Percentiles rank a stretch among this genome's conserved stretches.
phyloP scores from a whole-genome alignment of 1,284 basidiomycete genomes.

The Boletus holoroseus region DNA sequence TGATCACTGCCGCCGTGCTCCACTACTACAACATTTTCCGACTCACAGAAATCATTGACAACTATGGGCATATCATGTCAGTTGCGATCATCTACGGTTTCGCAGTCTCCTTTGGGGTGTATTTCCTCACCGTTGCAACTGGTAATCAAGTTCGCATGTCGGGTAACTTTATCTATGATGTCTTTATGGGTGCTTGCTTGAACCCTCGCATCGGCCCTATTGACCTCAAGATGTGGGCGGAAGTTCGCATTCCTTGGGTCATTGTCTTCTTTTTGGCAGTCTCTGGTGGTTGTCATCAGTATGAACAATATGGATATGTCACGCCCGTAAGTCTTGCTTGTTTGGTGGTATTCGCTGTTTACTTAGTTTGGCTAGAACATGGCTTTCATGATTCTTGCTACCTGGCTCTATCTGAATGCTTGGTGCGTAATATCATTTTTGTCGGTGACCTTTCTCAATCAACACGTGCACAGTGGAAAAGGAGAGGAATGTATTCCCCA shows the following conservation, averaged over 20 bases:
- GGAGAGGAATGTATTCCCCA: conserved; percentile 98
- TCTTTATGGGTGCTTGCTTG: conserved; percentile 93
- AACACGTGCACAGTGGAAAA: conserved; percentile 49
- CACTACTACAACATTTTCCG: conserved; percentile 85
- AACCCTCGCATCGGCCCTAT: conserved; percentile 93
- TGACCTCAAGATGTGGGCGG: conserved; percentile 99
- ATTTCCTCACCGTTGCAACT: conserved; percentile 72
- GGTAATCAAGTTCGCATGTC: conserved; percentile 87
- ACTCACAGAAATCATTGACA: conserved; percentile 92
- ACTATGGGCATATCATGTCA: conserved; percentile 95
- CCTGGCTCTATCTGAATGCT: conserved; percentile 94
- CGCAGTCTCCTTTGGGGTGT: conserved; percentile 72
- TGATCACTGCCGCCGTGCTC: conserved; percentile 70
- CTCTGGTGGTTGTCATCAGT: conserved; percentile 93
- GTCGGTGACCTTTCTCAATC: neutral
- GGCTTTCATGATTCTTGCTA: conserved; percentile 95
- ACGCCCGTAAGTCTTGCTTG: conserved; percentile 62
- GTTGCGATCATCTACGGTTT: conserved; percentile 94
- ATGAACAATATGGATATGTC: conserved; percentile 87
- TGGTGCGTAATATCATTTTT: conserved; percentile 48
- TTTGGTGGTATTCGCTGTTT: neutral
- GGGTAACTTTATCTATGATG: conserved; percentile 89
- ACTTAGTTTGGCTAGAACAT: conserved; percentile 63
- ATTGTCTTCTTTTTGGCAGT: conserved; percentile 91
- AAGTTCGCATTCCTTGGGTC: conserved; percentile 97